These are phyloP conservation scores for Meyerozyma smithsonii DNA, from an alignment of 1,139 yeast genomes.

Conservation along the genomic window DNA sequence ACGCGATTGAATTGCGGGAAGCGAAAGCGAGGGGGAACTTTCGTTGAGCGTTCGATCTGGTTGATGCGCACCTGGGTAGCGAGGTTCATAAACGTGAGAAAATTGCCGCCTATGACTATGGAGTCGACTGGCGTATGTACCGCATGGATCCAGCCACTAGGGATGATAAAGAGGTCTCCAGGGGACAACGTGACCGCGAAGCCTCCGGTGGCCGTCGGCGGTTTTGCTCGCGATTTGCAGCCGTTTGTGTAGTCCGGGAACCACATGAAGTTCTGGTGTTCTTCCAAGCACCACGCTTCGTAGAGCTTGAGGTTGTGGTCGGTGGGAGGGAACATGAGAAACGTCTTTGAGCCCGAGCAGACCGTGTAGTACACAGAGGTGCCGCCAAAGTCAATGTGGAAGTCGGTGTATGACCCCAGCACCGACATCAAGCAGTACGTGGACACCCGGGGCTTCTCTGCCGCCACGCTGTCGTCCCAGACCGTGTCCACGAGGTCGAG, in stretches of 20 bases:
- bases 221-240: constrained; percentile 12
- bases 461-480: constrained; percentile 37
- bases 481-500: constrained; percentile 67
- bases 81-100: constrained; percentile 61
- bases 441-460: constrained; percentile 61
- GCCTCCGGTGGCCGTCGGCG: constrained; percentile 39
- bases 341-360: constrained; percentile 65
- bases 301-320: constrained; percentile 54
- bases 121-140: constrained; percentile 82
- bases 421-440: constrained; percentile 87
- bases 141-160: constrained; percentile 93
- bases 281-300: constrained; percentile 67
- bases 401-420: constrained; percentile 75
- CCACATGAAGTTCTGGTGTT: constrained; percentile 62
- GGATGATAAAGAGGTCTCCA: constrained; percentile 79
- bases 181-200: constrained; percentile 56
- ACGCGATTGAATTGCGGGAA: constrained; percentile 75
- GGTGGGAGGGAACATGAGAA: constrained; percentile 78
- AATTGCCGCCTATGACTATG: constrained; percentile 84
- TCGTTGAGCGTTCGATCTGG: constrained; percentile 59
- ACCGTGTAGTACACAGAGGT: constrained; percentile 88
- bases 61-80: constrained; percentile 58
- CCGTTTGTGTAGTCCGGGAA: constrained; percentile 45
- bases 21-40: constrained; percentile 70
- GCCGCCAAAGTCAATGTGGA: constrained; percentile 90